These are phyloP conservation scores for Haplosporangium gracile DNA, from an alignment of 192 early-diverging fungal species.

Conservation along the genomic window DNA sequence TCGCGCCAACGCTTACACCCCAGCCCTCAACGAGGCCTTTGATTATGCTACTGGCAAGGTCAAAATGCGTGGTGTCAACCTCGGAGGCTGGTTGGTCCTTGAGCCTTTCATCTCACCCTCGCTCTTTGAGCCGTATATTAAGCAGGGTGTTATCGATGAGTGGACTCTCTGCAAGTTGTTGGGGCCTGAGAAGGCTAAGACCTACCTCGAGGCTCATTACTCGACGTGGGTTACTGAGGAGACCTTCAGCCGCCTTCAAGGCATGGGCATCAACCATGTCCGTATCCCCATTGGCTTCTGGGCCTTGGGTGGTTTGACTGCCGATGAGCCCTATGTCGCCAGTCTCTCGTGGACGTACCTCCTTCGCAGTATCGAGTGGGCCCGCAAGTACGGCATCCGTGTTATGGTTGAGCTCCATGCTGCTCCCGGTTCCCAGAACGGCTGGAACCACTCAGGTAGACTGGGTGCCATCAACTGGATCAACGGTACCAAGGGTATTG, in stretches of 20 bases:
- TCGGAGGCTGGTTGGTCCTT: conserved; percentile 77
- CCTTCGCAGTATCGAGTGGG: conserved; percentile 68
- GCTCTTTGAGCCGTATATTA: conserved; percentile 55
- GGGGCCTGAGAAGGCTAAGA: conserved; percentile 64
- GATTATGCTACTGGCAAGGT: conserved; percentile 37
- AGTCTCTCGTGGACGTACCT: conserved; percentile 68
- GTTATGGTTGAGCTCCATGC: conserved; percentile 77
- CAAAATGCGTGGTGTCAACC: conserved; percentile 74
- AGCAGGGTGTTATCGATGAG: conserved; percentile 66
- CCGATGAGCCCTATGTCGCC: conserved; percentile 72
- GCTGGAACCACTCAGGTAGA: conserved; percentile 67
- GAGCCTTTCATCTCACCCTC: conserved; percentile 68
- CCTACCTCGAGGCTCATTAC: conserved; percentile 68
- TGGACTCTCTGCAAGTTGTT: conserved; percentile 69
- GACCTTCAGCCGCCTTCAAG: conserved; percentile 67
- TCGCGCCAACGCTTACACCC: conserved; percentile 48
- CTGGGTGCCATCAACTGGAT: conserved; percentile 59
- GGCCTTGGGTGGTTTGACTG: conserved; percentile 63
- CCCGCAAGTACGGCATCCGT: conserved; percentile 70
- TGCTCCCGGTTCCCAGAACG: conserved; percentile 82
- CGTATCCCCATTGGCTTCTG: conserved; percentile 80
- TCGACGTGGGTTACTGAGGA: conserved; percentile 68
- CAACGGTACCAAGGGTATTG: conserved; percentile 52
- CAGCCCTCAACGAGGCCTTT: conserved; percentile 54
- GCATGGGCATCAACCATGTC: conserved; percentile 72